Percentiles rank a stretch among this genome's conserved stretches.
Conservation (phyloP, 2,329 filamentous ascomycete genomes). For the Alternaria consortialis region DNA sequence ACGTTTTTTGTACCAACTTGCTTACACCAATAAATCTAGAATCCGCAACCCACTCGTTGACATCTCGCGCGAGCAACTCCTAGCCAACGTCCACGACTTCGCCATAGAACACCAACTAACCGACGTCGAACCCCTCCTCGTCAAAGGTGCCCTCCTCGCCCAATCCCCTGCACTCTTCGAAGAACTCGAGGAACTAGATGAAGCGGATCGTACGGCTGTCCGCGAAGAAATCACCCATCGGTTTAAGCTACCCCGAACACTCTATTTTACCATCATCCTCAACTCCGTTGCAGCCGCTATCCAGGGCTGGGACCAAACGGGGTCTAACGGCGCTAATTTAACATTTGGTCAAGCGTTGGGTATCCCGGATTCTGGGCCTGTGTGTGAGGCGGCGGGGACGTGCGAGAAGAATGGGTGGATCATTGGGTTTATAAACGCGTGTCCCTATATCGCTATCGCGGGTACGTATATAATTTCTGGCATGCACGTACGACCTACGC, state of each 20-base stretch:
- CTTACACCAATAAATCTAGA: constrained; percentile 44
- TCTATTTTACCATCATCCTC: constrained; percentile 72
- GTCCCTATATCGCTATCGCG: constrained; percentile 43
- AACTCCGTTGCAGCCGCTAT: constrained; percentile 77
- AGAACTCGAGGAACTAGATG: constrained; percentile 67
- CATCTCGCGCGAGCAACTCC: constrained; percentile 61
- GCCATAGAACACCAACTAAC: constrained; percentile 67
- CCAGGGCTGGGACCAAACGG: constrained; percentile 71
- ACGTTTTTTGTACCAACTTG: not conserved
- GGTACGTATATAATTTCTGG: not conserved
- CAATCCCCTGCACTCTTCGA: constrained; percentile 73
- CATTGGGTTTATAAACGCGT: constrained; percentile 45
- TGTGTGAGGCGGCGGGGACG: constrained; percentile 33
- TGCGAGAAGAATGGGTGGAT: constrained; percentile 47
- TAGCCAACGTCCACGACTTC: constrained; percentile 68
- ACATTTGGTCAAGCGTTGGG: constrained; percentile 60
- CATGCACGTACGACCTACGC: not conserved
- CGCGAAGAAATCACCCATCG: constrained; percentile 70
- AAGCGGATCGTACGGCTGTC: constrained; percentile 68
- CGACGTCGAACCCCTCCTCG: constrained; percentile 66
- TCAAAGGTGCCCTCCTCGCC: constrained; percentile 70
- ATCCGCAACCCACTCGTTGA: constrained; percentile 67
- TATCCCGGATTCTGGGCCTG: constrained; percentile 37
- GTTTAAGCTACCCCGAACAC: constrained; percentile 64
- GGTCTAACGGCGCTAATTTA: constrained; percentile 62